These are phyloP conservation scores for Cystobasidium slooffiae DNA, from an alignment of 1,284 basidiomycete species.

Conservation along the genomic window DNA sequence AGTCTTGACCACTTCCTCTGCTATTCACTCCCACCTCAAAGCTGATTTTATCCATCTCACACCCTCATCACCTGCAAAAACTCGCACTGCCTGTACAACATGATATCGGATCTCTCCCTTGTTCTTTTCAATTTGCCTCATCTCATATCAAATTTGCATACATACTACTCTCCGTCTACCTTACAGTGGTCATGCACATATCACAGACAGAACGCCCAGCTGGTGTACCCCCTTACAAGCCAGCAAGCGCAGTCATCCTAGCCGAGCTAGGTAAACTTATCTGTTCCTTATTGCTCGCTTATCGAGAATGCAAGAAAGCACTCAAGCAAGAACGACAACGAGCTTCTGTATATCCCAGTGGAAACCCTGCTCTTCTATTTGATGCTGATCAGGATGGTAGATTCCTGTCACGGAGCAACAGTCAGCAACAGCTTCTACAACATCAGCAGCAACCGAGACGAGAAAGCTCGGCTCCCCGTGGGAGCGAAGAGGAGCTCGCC, in stretches of 20 bases:
- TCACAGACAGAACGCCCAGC: slow-evolving; percentile 30
- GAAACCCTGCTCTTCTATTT: not conserved
- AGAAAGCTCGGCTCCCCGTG: not conserved
- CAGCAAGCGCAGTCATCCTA: slow-evolving; percentile 52
- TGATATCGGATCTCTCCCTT: not conserved
- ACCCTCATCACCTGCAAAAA: too few relatives aligned
- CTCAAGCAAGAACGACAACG: slow-evolving; percentile 7
- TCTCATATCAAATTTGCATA: not conserved
- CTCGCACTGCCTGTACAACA: too few relatives aligned
- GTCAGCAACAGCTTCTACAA: not conserved
- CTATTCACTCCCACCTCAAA: not conserved
- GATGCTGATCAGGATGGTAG: not conserved
- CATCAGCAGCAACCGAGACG: too few relatives aligned
- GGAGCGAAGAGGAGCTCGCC: not conserved
- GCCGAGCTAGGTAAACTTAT: slow-evolving; percentile 54
- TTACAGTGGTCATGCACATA: slow-evolving; percentile 39
- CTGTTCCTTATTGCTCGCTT: slow-evolving; percentile 51
- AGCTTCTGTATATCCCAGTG: not conserved
- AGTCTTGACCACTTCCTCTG: not conserved
- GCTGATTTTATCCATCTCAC: not conserved
- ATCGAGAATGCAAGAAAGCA: slow-evolving; percentile 22
- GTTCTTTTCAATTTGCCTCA: not conserved
- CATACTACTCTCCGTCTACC: not conserved
- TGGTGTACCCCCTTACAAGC: slow-evolving; percentile 48
- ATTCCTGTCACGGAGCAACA: not conserved